phyloP scores from a whole-genome alignment of 164 flowering plant genomes.

The Stephania cephalantha region DNA sequence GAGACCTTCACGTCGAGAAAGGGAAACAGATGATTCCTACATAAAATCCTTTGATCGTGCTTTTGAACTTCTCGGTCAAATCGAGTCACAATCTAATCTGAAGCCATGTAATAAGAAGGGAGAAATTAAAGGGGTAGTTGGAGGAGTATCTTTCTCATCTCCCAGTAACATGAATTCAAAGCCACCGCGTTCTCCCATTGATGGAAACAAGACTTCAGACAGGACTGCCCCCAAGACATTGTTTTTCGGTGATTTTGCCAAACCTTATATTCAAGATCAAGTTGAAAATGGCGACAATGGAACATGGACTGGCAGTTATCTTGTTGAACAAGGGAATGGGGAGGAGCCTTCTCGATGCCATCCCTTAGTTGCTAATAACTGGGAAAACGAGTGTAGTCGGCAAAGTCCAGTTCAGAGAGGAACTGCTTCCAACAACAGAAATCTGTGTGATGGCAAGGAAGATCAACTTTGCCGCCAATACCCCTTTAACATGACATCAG shows the following conservation, averaged over 20 bases:
- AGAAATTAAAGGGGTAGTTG: conserved; percentile 3
- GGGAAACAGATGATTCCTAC: conserved; percentile 42
- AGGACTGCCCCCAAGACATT: not conserved
- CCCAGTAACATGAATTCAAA: conserved; percentile 8
- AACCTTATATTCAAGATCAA: not conserved
- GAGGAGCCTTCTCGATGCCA: conserved; percentile 10
- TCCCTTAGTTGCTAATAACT: conserved; percentile 8
- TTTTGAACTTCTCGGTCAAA: conserved; percentile 36
- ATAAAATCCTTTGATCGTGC: conserved; percentile 76
- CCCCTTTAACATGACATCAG: not conserved
- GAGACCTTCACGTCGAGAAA: conserved; percentile 24
- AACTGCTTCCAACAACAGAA: conserved; percentile 1
- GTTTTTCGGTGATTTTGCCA: conserved; percentile 5
- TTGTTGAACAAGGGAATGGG: not conserved
- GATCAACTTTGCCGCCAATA: not conserved
- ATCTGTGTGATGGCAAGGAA: not conserved
- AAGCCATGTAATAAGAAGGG: conserved; percentile 6
- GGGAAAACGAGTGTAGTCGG: conserved; percentile 15
- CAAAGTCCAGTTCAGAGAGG: conserved; percentile 8
- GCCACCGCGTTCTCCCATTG: conserved; percentile 2
- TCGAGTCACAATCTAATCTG: conserved; percentile 29
- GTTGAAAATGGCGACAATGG: not conserved
- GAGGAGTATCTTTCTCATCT: conserved; percentile 6
- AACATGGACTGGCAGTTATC: not conserved
- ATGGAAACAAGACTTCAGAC: conserved; percentile 7